Evolutionary conservation across 2,329 filamentous ascomycete species (phyloP).

Genomic region (Colletotrichum tabaci): DNA sequence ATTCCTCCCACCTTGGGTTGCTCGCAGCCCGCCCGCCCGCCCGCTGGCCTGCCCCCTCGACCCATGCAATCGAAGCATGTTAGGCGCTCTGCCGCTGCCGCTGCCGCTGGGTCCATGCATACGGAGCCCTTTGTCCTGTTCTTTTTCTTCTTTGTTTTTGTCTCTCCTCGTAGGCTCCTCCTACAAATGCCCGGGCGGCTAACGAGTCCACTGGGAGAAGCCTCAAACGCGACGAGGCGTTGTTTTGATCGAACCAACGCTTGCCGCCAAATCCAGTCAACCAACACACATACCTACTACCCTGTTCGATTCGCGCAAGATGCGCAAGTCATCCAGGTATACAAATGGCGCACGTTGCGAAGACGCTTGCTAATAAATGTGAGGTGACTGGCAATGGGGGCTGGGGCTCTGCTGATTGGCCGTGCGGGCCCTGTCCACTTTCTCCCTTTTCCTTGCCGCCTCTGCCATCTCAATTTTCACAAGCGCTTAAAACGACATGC

Average conservation of each 20-base stretch:
- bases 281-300: not conserved
- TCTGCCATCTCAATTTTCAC: slow-evolving; percentile 36
- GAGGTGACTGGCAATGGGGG: slow-evolving; percentile 2
- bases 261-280: slow-evolving; percentile 8
- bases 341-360: slow-evolving; percentile 24
- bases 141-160: not conserved
- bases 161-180: not conserved
- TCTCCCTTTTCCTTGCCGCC: slow-evolving; percentile 28
- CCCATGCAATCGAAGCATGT: slow-evolving; percentile 6
- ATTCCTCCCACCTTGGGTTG: not conserved
- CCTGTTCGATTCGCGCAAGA: not conserved
- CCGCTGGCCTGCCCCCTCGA: not conserved
- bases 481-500: slow-evolving; percentile 32
- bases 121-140: not conserved
- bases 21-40: too few relatives aligned
- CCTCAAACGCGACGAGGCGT: not conserved
- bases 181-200: slow-evolving; percentile 1
- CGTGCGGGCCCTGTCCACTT: slow-evolving; percentile 14
- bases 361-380: not conserved
- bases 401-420: slow-evolving; percentile 29
- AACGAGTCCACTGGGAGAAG: slow-evolving; percentile 16
- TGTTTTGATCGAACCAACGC: slow-evolving; percentile 1
- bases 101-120: slow-evolving; percentile 23
- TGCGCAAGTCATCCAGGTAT: slow-evolving; percentile 7
- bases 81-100: slow-evolving; percentile 24